Evolutionary conservation across 768 basidiomycete genomes (phyloP).

Genomic region (Serendipita sp.): DNA sequence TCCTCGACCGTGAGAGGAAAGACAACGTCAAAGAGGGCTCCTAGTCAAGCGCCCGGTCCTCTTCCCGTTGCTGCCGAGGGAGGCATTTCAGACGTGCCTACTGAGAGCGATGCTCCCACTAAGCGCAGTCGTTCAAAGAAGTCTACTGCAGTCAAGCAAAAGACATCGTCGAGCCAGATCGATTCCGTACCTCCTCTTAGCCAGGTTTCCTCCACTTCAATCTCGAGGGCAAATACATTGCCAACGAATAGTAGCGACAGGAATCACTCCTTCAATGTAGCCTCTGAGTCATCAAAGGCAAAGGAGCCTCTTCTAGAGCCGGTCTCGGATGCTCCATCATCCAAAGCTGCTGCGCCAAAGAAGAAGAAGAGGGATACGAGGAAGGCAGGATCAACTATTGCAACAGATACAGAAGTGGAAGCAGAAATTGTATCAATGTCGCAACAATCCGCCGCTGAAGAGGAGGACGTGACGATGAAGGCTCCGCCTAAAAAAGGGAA

Average conservation of each 20-base stretch:
- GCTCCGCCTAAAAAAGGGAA: background rate
- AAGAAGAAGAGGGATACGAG: background rate
- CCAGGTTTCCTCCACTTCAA: background rate
- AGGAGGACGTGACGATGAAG: background rate
- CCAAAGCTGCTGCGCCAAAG: background rate
- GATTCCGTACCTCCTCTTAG: background rate
- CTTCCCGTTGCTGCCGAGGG: background rate
- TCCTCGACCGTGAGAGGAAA: background rate
- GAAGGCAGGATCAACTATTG: constrained; percentile 1
- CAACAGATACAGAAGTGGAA: background rate
- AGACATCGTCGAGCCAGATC: background rate
- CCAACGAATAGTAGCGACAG: background rate
- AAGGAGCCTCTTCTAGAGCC: background rate
- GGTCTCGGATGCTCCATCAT: background rate
- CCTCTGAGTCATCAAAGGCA: background rate
- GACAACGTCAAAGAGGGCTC: too few species aligned
- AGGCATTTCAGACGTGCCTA: background rate
- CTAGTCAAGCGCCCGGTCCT: background rate
- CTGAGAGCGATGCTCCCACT: constrained; percentile 1
- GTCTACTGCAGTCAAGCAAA: background rate
- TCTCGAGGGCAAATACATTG: background rate
- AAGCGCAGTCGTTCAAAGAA: background rate
- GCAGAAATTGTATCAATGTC: background rate
- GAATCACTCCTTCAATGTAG: background rate
- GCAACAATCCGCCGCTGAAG: background rate